Conservation (phyloP, 2,329 filamentous ascomycete species). For the Fusarium sp. region DNA sequence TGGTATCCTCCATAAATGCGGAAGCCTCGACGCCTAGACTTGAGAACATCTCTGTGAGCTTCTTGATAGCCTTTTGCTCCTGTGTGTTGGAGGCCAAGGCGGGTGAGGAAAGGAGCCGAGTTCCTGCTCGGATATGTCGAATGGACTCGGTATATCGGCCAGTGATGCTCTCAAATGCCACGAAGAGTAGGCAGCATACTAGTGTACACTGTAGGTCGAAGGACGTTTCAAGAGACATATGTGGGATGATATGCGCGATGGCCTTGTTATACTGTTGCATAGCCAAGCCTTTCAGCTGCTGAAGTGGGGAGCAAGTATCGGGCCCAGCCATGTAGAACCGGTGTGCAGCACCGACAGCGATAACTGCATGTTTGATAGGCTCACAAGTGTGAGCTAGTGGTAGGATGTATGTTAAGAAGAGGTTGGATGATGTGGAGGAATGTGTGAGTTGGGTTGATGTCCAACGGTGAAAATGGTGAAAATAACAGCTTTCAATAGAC, state of each 20-base stretch:
- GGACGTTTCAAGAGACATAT: slow-evolving; percentile 27
- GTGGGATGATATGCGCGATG: slow-evolving; percentile 36
- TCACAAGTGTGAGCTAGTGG: slow-evolving; percentile 37
- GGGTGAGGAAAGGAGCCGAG: slow-evolving; percentile 23
- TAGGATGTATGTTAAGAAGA: slow-evolving; percentile 30
- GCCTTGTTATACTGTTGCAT: slow-evolving; percentile 46
- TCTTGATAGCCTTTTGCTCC: slow-evolving; percentile 17
- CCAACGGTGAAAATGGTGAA: slow-evolving; percentile 43
- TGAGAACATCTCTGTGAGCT: slow-evolving; percentile 44
- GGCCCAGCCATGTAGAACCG: slow-evolving; percentile 34
- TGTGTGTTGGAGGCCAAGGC: not conserved
- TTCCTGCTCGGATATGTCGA: slow-evolving; percentile 41
- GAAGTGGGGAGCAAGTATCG: slow-evolving; percentile 29
- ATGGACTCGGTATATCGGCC: slow-evolving; percentile 44
- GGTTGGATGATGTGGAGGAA: slow-evolving; percentile 26
- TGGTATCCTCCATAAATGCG: slow-evolving; percentile 38
- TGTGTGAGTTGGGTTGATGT: slow-evolving; percentile 35
- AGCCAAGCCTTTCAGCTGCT: slow-evolving; percentile 38
- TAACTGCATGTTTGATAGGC: slow-evolving; percentile 28
- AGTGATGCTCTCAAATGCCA: slow-evolving; percentile 44
- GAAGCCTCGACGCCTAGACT: slow-evolving; percentile 40
- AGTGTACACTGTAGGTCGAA: slow-evolving; percentile 39
- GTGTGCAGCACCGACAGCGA: slow-evolving; percentile 40
- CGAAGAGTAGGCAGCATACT: slow-evolving; percentile 44
- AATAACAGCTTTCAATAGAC: slow-evolving; percentile 33